These are phyloP conservation scores for Populus alba DNA, from an alignment of 345 rosid species.

Conservation along the genomic window DNA sequence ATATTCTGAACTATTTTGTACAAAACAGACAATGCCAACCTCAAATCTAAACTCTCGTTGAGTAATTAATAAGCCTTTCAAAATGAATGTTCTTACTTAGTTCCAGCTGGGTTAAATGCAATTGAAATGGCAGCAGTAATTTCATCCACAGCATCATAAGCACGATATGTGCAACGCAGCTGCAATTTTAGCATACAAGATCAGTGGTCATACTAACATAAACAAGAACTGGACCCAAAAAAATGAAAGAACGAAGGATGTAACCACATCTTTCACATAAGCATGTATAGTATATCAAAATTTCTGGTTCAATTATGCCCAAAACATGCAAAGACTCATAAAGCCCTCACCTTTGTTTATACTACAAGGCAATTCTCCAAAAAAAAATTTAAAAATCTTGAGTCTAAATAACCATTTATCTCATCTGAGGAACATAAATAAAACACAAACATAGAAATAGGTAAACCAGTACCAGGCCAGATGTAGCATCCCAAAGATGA, in stretches of 20 bases:
- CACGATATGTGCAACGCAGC: slow-evolving; percentile 95
- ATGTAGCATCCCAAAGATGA: slow-evolving; percentile 94
- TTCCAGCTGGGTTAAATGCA: slow-evolving; percentile 82
- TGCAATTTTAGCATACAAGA: slow-evolving; percentile 34
- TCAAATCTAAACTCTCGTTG: not conserved
- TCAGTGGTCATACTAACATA: slow-evolving; percentile 15
- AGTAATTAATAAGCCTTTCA: not conserved
- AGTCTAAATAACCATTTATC: slow-evolving; percentile 1
- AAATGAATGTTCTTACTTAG: slow-evolving; percentile 53
- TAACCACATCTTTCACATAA: not conserved
- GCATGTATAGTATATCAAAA: not conserved
- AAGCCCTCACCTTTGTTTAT: not conserved
- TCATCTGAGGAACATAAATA: not conserved
- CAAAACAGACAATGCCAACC: not conserved
- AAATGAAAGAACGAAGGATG: not conserved
- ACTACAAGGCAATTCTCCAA: slow-evolving; percentile 2
- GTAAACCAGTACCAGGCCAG: slow-evolving; percentile 69
- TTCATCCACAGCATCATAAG: slow-evolving; percentile 95
- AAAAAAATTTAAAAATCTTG: not conserved
- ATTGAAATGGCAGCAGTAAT: slow-evolving; percentile 87
- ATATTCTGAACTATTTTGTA: not conserved
- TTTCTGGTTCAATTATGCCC: not conserved
- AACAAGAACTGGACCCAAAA: slow-evolving; percentile 1
- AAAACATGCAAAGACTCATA: not conserved
- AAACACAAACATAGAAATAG: not conserved